phyloP scores from a whole-genome alignment of 306 rosid species.

The Prosopis cineraria region DNA sequence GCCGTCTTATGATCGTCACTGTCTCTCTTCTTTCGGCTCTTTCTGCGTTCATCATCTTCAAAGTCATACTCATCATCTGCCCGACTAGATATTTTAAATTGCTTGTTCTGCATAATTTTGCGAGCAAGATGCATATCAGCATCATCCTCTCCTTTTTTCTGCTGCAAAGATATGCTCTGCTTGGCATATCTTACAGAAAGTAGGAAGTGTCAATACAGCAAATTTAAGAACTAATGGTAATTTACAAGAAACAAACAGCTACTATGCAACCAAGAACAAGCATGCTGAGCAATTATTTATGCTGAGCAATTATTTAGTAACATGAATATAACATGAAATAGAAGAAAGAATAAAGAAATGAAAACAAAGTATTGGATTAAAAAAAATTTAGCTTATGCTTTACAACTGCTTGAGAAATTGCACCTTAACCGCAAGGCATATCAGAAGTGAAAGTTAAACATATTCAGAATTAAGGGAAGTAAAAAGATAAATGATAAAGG shows the following conservation, averaged over 20 bases:
- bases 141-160: slow-evolving; percentile 77
- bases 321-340: too few relatives aligned
- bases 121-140: slow-evolving; percentile 82
- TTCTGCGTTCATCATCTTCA: slow-evolving; percentile 68
- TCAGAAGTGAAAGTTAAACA: slow-evolving; percentile 15
- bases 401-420: slow-evolving; percentile 21
- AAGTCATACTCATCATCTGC: slow-evolving; percentile 92
- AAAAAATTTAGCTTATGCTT: not conserved
- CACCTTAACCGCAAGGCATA: slow-evolving; percentile 22
- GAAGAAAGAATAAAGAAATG: not conserved
- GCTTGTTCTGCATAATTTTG: slow-evolving; percentile 78
- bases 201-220: slow-evolving; percentile 23
- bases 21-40: slow-evolving; percentile 62
- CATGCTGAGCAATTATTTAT: slow-evolving; percentile 22
- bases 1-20: slow-evolving; percentile 55
- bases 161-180: slow-evolving; percentile 48
- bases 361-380: not conserved
- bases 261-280: slow-evolving; percentile 14
- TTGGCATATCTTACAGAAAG: slow-evolving; percentile 48
- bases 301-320: slow-evolving; percentile 21
- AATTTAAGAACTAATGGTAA: not conserved
- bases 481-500: not conserved
- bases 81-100: slow-evolving; percentile 56
- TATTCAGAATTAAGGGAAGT: not conserved
- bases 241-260: slow-evolving; percentile 6